These are phyloP conservation scores for Backusella macrospora DNA, from an alignment of 192 early-diverging fungal species.

Conservation along the genomic window DNA sequence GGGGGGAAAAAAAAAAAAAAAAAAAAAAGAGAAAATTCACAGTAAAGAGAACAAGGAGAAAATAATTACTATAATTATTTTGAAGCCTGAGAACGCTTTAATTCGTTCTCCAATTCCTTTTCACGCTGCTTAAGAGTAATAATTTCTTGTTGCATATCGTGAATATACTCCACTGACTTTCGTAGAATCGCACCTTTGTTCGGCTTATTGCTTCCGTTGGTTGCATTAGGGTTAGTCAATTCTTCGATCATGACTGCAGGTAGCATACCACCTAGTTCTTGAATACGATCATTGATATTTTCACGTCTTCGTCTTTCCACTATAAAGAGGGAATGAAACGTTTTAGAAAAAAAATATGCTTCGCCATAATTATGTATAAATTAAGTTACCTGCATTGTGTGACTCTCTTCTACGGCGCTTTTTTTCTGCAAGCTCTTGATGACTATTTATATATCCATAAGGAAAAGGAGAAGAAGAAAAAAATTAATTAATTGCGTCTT, in stretches of 20 bases:
- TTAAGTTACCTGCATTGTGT: conserved; percentile 78
- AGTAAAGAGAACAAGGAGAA: background rate
- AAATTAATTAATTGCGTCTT: background rate
- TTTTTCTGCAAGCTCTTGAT: conserved; percentile 61
- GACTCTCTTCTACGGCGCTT: conserved; percentile 89
- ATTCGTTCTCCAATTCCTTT: conserved; percentile 33
- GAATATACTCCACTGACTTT: conserved; percentile 93
- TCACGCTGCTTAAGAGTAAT: conserved; percentile 23
- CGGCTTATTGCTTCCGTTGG: conserved; percentile 70
- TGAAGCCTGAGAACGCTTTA: background rate
- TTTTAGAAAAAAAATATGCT: background rate
- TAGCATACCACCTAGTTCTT: conserved; percentile 80
- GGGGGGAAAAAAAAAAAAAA: background rate
- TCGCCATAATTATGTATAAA: background rate
- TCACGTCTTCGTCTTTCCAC: conserved; percentile 94
- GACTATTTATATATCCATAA: background rate
- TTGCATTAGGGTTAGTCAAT: background rate
- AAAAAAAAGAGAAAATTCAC: background rate
- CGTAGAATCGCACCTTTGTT: conserved; percentile 95
- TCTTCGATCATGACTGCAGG: conserved; percentile 74
- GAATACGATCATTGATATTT: conserved; percentile 98
- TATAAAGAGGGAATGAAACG: conserved; percentile 28
- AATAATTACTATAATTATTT: background rate
- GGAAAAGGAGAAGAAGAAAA: conserved; percentile 5
- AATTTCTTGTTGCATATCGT: conserved; percentile 28